Evolutionary conservation across 208 protist species (phyloP), one percentile per base, ranked within the genome.

Genomic region (Leishmania turanica): DNA sequence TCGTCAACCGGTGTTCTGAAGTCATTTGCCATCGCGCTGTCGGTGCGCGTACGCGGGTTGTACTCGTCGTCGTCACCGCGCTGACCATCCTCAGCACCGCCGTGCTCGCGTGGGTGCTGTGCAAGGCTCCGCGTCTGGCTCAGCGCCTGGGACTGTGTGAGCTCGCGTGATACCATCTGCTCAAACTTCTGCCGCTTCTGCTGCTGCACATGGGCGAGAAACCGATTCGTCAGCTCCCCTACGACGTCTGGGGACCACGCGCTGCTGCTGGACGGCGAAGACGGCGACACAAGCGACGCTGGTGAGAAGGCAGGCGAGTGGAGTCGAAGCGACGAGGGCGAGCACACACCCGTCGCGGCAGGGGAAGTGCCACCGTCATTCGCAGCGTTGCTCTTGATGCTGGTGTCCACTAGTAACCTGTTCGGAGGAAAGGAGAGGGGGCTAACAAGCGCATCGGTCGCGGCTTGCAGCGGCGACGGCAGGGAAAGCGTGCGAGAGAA

Each of bases 181-280:
- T 92, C 91, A 71, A 91, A 86, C 27, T 80, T 90, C 72, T 94
- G 88, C 72, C 87, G 81, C 58, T 90, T 87, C 77, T 92, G 84
- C 60, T 89, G 82, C 56, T 91, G 70, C 45, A 96, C 91, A 64
- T 79, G 89, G 31, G 90, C 88, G 27, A 97, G 85, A 72, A 97
- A 96, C n/a, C 82, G 90, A 75, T 80, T 92, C 27, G 94, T 97
- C 80, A 97, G 89, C 81, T 89, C 87, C 0, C 78, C 83, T 1
- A 88, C 91, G 13, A 93, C 60, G 17, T 79, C 65, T 0, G 92
- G 90, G 5, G 90, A 95, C 93, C 94, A 97, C 17, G 80, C 76
- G 15, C 89, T 91, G 56, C 90, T 86, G 66, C 60, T 64, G n/a
- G 85, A 78, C 5, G 88, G 81, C 37, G 86, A 82, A 49, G 69